Evolutionary conservation across 2,329 filamentous ascomycete genomes (phyloP).

Genomic region (Dactylellina drechsleri): DNA sequence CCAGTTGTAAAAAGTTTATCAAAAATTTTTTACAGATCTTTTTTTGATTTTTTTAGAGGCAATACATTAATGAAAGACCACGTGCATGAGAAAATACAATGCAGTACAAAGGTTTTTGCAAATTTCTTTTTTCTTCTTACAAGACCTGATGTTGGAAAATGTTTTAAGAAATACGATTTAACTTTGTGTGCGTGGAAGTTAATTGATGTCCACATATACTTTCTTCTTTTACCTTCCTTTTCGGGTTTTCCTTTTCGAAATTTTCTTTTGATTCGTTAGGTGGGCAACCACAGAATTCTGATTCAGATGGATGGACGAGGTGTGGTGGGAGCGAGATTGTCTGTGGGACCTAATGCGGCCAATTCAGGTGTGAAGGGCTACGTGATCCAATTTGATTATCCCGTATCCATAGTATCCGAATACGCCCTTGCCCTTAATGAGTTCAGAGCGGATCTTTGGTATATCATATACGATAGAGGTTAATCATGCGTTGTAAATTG

Average conservation of each 20-base stretch:
- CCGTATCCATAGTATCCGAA: slow-evolving; percentile 23
- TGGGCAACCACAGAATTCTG: slow-evolving; percentile 20
- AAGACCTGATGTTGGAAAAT: neutral
- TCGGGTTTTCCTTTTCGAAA: neutral
- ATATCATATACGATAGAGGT: too few species aligned
- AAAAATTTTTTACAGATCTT: too few species aligned
- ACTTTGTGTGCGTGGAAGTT: neutral
- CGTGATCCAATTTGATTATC: neutral
- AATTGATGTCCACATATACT: neutral
- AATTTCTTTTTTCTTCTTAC: neutral
- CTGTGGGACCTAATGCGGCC: slow-evolving; percentile 4
- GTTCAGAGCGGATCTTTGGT: too few species aligned
- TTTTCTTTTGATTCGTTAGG: slow-evolving; percentile 13
- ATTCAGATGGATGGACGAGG: slow-evolving; percentile 25
- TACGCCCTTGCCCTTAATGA: neutral
- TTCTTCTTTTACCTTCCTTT: slow-evolving; percentile 3
- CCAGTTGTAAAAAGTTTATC: too few species aligned
- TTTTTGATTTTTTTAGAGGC: too few species aligned
- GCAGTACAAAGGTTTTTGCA: too few species aligned
- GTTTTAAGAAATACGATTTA: neutral
- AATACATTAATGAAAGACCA: too few species aligned
- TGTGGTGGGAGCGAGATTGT: neutral
- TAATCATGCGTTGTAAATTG: too few species aligned
- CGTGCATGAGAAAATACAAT: too few species aligned
- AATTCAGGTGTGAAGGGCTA: neutral